phyloP scores from a whole-genome alignment of 345 rosid genomes.

The Ailanthus altissimus region DNA sequence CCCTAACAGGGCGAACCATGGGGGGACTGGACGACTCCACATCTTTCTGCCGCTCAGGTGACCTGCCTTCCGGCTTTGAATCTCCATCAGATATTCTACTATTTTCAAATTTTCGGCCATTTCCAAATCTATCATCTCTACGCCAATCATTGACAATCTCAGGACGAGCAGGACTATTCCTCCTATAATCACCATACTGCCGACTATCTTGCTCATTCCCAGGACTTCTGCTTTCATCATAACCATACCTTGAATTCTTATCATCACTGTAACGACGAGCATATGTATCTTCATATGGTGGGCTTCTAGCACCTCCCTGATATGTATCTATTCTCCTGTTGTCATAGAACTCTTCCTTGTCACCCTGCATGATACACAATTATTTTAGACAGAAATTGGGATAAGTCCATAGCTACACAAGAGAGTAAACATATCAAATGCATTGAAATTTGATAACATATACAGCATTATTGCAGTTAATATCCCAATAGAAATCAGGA shows the following conservation, averaged over 20 bases:
- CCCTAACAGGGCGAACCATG: conserved; percentile 79
- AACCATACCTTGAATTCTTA: conserved; percentile 41
- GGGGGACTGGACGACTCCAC: conserved; percentile 73
- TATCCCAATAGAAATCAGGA: conserved; percentile 16
- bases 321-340: conserved; percentile 45
- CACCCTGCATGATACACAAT: conserved; percentile 52
- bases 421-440: conserved; percentile 2
- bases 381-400: neutral
- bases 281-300: conserved; percentile 69
- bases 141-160: conserved; percentile 89
- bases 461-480: neutral
- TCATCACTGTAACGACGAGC: conserved; percentile 69
- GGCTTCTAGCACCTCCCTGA: conserved; percentile 84
- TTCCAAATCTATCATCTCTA: conserved; percentile 86
- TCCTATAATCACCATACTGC: conserved; percentile 51
- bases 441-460: neutral
- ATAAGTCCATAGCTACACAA: neutral
- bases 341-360: conserved; percentile 61
- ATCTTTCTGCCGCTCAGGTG: conserved; percentile 75
- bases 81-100: conserved; percentile 56
- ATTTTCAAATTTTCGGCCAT: conserved; percentile 60
- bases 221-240: conserved; percentile 66
- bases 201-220: conserved; percentile 64
- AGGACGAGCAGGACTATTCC: conserved; percentile 77
- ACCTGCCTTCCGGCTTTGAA: conserved; percentile 55